Evolutionary conservation across 306 rosid genomes (phyloP), one percentile per base, ranked within the genome.

Genomic region (Bauhinia variegata): DNA sequence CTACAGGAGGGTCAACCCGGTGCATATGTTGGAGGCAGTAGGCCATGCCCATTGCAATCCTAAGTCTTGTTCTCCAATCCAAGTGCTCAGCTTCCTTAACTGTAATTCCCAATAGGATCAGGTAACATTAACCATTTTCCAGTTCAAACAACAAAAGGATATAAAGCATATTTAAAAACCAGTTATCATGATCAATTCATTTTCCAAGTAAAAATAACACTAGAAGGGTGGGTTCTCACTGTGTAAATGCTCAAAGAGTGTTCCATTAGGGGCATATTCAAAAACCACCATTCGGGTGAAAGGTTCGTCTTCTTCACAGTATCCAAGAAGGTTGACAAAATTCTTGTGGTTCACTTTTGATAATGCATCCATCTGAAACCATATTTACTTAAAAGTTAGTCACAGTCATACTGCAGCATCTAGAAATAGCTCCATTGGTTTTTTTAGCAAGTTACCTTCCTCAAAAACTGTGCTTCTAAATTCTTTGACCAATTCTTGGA

Each of bases 261-360:
- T 86, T 73, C 99, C 99, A 34, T 88, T 93, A 0, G 99, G 95
- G 37, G 99, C 95, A 48, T 93, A 93, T 78, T 93, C 99, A 63
- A 90, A 93, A 81, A 93, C 96, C 84, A 90, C 49, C 95, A 93
- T 88, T 82, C 99, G 80, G 48, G 96, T 86, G 80, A 93, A 90
- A 67, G 97, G 99, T 37, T 85, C 86, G 3, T 90, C 91, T 83
- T 93, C 99, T 81, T 81, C 82, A 14, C 99, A 93, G 67, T 44
- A 84, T 61, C 99, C 97, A 82, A 93, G 74, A 33, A 93, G 91
- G 78, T 84, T 93, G 82, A 90, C 85, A 67, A 90, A 90, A 69
- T 93, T 93, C 89, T 86, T 93, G 96, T 93, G 99, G 86, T 86
- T 89, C 81, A 93, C 76, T 71, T 88, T 93, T 11, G 96, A 90